A percentile compares a stretch with the other conserved stretches of the same genome.
phyloP scores from a whole-genome alignment of 305 asterid genomes.

The Fraxinus nigra region DNA sequence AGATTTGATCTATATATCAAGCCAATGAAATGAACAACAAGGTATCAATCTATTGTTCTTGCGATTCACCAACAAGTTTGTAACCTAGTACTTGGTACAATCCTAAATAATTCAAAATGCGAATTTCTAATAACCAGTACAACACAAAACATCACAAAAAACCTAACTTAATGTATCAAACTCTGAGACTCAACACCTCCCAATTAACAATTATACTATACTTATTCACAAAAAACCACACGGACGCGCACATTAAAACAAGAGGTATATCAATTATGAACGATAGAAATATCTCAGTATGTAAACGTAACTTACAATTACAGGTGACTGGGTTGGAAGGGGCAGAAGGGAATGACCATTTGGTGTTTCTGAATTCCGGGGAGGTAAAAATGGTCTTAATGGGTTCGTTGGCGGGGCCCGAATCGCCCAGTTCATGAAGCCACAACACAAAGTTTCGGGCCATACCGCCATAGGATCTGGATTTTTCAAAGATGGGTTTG shows the following conservation, averaged over 20 bases:
- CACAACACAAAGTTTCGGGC: conserved; percentile 74
- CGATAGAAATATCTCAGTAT: not conserved
- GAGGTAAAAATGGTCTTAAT: conserved; percentile 74
- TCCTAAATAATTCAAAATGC: not conserved
- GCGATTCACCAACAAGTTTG: not conserved
- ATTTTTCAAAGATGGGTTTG: conserved; percentile 14
- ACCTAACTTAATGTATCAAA: not conserved
- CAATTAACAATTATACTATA: not conserved
- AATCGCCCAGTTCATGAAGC: conserved; percentile 94
- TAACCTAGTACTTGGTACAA: not conserved
- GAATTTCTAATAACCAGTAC: not conserved
- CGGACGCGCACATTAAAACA: not conserved
- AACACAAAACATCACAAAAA: not conserved
- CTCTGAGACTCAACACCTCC: not conserved
- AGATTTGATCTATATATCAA: not conserved
- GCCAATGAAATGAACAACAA: not conserved
- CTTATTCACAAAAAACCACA: not conserved
- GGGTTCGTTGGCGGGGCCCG: conserved; percentile 95
- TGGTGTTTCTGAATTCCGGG: conserved; percentile 60
- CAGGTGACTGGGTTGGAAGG: conserved; percentile 80
- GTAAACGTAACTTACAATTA: conserved; percentile 55
- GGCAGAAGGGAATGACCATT: conserved; percentile 94
- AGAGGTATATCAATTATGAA: not conserved
- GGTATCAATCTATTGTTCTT: not conserved
- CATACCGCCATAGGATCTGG: conserved; percentile 59